phyloP scores from a whole-genome alignment of 2,329 filamentous ascomycete species.

The Fusarium mexicanum region DNA sequence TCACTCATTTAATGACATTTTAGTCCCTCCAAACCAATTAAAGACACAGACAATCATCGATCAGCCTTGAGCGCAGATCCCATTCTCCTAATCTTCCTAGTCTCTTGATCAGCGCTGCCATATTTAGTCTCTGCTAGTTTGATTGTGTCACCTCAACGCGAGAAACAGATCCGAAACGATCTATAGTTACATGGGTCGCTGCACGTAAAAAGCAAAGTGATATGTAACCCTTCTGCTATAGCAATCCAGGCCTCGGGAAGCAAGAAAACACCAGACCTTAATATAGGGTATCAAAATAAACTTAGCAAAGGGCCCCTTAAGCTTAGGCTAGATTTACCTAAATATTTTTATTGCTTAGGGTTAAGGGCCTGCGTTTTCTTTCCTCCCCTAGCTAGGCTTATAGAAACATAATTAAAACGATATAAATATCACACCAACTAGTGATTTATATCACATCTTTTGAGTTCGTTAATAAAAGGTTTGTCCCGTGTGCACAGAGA shows the following conservation, averaged over 20 bases:
- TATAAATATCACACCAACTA: background rate
- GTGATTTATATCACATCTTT: background rate
- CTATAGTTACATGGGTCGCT: background rate
- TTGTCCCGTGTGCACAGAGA: background rate
- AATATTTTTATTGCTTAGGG: too few relatives aligned
- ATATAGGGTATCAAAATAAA: too few relatives aligned
- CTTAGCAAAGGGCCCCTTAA: too few relatives aligned
- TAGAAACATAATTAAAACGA: constrained; percentile 3
- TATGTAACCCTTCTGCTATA: background rate
- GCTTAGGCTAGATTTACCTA: too few relatives aligned
- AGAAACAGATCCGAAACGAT: background rate
- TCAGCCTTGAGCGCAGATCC: background rate
- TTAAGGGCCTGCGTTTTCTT: too few relatives aligned
- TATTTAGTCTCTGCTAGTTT: background rate
- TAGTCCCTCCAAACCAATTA: constrained; percentile 12
- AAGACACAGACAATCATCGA: background rate
- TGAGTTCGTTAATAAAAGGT: background rate
- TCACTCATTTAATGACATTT: background rate
- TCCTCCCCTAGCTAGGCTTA: background rate
- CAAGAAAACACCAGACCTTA: too few relatives aligned
- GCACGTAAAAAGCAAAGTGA: background rate
- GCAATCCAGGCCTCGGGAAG: background rate
- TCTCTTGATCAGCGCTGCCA: constrained; percentile 23
- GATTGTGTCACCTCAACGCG: background rate
- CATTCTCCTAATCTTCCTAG: constrained; percentile 7